A percentile compares a stretch with the other conserved stretches of the same genome.
phyloP scores from a whole-genome alignment of 139 green algal species.

The Yamagishiella unicocca region DNA sequence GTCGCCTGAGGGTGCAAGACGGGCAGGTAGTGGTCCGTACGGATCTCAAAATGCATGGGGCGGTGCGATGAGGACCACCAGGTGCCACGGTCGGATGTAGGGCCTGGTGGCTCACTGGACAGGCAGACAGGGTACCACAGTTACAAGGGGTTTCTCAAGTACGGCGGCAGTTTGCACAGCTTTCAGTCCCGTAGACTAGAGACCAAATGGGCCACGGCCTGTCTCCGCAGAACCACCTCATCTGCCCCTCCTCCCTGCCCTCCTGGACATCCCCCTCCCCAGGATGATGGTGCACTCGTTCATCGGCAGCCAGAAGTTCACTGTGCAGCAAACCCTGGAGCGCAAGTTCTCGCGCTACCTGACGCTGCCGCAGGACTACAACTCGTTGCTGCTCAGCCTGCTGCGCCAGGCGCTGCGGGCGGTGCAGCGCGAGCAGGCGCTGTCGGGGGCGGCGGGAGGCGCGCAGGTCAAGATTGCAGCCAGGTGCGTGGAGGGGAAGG shows the following conservation, averaged over 20 bases:
- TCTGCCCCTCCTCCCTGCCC: not conserved
- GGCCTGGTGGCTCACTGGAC: no score
- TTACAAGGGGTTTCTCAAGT: no score
- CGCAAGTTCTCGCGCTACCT: slow-evolving; percentile 75
- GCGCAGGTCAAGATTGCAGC: slow-evolving; percentile 33
- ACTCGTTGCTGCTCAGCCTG: slow-evolving; percentile 72
- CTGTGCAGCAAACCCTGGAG: slow-evolving; percentile 90
- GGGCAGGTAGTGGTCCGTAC: no score
- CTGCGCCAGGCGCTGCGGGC: slow-evolving; percentile 80
- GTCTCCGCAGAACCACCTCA: not conserved
- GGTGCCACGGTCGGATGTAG: no score
- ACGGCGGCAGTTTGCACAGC: no score
- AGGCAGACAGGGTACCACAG: no score
- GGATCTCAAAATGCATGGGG: no score
- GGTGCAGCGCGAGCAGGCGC: slow-evolving; percentile 42
- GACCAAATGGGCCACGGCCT: no score
- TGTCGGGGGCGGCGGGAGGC: not conserved
- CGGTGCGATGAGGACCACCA: no score
- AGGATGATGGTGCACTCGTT: slow-evolving; percentile 96
- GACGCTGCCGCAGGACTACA: slow-evolving; percentile 54
- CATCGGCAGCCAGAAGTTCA: slow-evolving; percentile 96
- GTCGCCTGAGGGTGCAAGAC: no score
- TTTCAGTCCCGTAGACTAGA: no score
- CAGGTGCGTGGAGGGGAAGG: not conserved
- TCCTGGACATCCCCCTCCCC: slow-evolving; percentile 60